phyloP scores from a whole-genome alignment of 192 early-diverging fungal genomes.

The Mortierella claussenii region DNA sequence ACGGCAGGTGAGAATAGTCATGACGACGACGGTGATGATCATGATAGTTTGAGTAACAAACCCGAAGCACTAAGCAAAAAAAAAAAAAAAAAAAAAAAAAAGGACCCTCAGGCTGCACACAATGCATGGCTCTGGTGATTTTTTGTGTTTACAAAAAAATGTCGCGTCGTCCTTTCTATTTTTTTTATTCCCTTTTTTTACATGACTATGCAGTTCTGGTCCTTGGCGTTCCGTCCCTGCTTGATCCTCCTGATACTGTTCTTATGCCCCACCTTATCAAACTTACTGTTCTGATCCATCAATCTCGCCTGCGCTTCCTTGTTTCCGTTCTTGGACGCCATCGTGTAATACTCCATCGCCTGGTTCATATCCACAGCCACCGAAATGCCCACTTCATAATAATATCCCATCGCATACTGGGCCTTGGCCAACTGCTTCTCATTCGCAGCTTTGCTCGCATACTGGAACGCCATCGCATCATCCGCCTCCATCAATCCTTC shows the following conservation, averaged over 20 bases:
- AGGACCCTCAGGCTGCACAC: no score
- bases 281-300: slow-evolving; percentile 6
- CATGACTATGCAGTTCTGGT: slow-evolving; percentile 35
- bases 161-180: no score
- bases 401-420: slow-evolving; percentile 93
- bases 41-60: no score
- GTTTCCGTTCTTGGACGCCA: slow-evolving; percentile 31
- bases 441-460: slow-evolving; percentile 88
- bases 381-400: slow-evolving; percentile 84
- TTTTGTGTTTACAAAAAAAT: no score
- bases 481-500: slow-evolving; percentile 70
- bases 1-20: no score
- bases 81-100: no score
- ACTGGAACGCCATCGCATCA: slow-evolving; percentile 81
- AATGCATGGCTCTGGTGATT: no score
- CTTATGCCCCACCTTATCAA: slow-evolving; percentile 22
- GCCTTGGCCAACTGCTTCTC: slow-evolving; percentile 82
- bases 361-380: slow-evolving; percentile 59
- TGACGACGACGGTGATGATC: no score
- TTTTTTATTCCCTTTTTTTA: no score
- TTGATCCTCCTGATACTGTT: slow-evolving; percentile 41
- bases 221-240: slow-evolving; percentile 29
- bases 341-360: slow-evolving; percentile 55
- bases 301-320: slow-evolving; percentile 40
- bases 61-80: no score